phyloP scores from a whole-genome alignment of 495 filamentous ascomycete genomes.

The Penicillium diatomitis region DNA sequence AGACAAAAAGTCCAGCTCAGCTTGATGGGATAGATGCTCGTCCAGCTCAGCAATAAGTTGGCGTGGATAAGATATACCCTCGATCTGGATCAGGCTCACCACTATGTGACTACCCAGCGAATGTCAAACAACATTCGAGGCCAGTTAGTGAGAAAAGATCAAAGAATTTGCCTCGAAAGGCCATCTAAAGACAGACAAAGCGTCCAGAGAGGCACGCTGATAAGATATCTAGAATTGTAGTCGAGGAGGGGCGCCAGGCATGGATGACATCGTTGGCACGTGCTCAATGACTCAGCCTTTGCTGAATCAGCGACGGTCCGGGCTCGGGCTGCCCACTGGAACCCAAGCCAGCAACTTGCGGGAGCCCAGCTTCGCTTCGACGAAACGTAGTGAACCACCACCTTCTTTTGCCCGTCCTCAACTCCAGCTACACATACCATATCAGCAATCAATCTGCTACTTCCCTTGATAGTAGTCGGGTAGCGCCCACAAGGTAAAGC shows the following conservation, averaged over 20 bases:
- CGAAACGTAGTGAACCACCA: conserved; percentile 7
- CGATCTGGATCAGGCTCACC: not conserved
- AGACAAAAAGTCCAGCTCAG: no score
- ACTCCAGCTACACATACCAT: not conserved
- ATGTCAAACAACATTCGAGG: conserved; percentile 1
- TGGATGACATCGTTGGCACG: conserved; percentile 16
- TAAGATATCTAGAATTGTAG: not conserved
- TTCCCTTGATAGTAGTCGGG: no score
- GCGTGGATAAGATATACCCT: no score
- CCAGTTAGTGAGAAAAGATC: not conserved
- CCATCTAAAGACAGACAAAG: conserved; percentile 15
- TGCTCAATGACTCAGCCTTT: conserved; percentile 10
- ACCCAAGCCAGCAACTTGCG: conserved; percentile 3
- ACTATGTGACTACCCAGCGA: not conserved
- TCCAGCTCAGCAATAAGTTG: no score
- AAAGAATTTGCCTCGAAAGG: conserved; percentile 13
- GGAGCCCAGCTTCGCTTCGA: conserved; percentile 17
- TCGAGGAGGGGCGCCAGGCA: conserved; percentile 13
- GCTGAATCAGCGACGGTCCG: not conserved
- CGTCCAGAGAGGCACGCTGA: conserved; percentile 5
- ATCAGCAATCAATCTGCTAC: not conserved
- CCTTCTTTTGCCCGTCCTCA: not conserved
- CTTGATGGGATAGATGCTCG: no score
- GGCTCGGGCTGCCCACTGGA: no score
- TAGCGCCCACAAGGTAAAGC: no score